These are phyloP conservation scores for Aspergillus funiculosus DNA, from an alignment of 495 filamentous ascomycete genomes.

Conservation along the genomic window DNA sequence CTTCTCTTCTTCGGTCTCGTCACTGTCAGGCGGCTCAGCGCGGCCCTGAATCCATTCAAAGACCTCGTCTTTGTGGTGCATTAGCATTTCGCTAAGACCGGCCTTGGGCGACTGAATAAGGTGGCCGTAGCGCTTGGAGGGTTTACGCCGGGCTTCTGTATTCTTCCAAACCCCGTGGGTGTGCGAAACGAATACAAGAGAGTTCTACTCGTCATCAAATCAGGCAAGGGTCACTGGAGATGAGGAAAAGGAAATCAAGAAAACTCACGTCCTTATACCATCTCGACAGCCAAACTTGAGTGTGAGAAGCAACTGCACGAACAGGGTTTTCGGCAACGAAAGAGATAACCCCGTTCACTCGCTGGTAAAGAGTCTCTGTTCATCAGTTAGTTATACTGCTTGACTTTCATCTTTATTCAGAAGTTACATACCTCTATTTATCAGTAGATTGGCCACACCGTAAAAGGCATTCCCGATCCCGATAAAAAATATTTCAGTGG, in stretches of 20 bases:
- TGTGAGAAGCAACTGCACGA: slow-evolving; percentile 59
- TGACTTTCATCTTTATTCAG: not conserved
- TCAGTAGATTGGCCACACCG: slow-evolving; percentile 63
- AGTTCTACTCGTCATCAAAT: slow-evolving; percentile 43
- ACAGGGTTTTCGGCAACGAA: slow-evolving; percentile 44
- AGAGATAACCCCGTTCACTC: slow-evolving; percentile 55
- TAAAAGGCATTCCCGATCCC: slow-evolving; percentile 75
- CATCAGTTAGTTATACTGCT: slow-evolving; percentile 17
- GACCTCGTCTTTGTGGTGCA: slow-evolving; percentile 51
- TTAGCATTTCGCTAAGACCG: slow-evolving; percentile 60
- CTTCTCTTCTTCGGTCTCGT: slow-evolving; percentile 29
- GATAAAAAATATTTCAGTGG: slow-evolving; percentile 70
- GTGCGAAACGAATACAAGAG: slow-evolving; percentile 64
- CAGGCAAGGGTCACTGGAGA: not conserved
- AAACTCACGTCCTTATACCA: slow-evolving; percentile 61
- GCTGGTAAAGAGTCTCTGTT: slow-evolving; percentile 42
- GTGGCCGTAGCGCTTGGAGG: slow-evolving; percentile 62
- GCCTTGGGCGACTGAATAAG: slow-evolving; percentile 49
- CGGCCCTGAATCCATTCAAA: slow-evolving; percentile 49
- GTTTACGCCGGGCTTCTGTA: slow-evolving; percentile 47
- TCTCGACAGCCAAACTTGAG: slow-evolving; percentile 54
- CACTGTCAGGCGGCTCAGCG: slow-evolving; percentile 25
- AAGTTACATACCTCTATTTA: slow-evolving; percentile 51
- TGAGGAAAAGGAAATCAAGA: not conserved
- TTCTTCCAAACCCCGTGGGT: slow-evolving; percentile 67